A percentile compares a stretch with the other conserved stretches of the same genome.
Conservation (phyloP, 148 eudicot species). For the Pharnaceum exiguum region DNA sequence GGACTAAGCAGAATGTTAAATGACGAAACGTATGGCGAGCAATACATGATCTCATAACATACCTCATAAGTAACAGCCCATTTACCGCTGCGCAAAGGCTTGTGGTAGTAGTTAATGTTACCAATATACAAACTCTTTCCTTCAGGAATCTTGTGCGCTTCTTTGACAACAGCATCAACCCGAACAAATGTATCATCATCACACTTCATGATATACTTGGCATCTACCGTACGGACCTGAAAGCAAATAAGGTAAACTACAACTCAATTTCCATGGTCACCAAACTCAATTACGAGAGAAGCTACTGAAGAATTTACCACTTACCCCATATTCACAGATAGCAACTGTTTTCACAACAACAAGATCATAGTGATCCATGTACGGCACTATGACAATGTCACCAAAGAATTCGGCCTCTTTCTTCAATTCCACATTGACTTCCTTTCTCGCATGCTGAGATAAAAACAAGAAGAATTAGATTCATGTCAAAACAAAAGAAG, state of each 20-base stretch:
- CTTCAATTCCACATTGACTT: constrained; percentile 68
- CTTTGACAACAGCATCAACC: constrained; percentile 62
- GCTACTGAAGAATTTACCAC: constrained; percentile 5
- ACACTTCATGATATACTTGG: constrained; percentile 90
- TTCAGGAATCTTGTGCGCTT: constrained; percentile 50
- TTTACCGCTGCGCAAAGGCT: constrained; percentile 86
- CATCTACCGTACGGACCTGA: constrained; percentile 68
- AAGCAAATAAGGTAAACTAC: neutral
- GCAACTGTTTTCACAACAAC: constrained; percentile 92
- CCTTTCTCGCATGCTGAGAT: constrained; percentile 62
- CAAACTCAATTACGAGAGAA: neutral
- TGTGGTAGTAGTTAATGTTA: constrained; percentile 79
- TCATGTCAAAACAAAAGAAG: constrained; percentile 12
- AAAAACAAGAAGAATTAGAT: neutral
- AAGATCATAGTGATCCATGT: constrained; percentile 86
- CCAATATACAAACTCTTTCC: constrained; percentile 73
- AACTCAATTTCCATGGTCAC: neutral
- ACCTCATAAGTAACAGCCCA: constrained; percentile 99
- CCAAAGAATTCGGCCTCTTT: constrained; percentile 85
- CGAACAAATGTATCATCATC: constrained; percentile 95
- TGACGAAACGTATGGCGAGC: no score
- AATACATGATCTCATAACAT: neutral
- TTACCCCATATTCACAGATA: constrained; percentile 88
- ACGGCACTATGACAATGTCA: constrained; percentile 83
- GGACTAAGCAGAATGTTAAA: no score